These are phyloP conservation scores for Porodaedalea pini DNA, from an alignment of 1,284 basidiomycete genomes.

Conservation along the genomic window DNA sequence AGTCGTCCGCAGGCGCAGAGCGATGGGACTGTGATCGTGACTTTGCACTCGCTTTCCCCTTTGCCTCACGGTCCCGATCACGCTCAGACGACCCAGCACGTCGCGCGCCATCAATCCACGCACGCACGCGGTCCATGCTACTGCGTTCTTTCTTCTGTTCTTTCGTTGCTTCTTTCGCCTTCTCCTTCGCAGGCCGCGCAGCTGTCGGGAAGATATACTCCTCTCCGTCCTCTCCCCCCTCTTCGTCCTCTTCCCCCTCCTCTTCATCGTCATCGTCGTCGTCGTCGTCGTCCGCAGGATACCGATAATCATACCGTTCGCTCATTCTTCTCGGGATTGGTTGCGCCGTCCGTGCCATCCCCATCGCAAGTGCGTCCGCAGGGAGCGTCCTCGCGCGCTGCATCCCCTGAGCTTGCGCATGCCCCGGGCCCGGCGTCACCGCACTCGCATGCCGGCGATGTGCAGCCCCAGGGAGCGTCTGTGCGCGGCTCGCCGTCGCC, in stretches of 20 bases:
- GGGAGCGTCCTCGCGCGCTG: slow-evolving; percentile 17
- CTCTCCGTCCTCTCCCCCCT: neutral
- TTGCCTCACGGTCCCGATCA: neutral
- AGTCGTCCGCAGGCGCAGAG: neutral
- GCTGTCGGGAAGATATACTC: neutral
- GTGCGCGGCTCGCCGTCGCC: neutral
- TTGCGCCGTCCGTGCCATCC: neutral
- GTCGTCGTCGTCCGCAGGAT: neutral
- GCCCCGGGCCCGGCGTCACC: neutral
- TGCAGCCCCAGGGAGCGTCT: slow-evolving; percentile 2
- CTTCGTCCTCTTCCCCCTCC: slow-evolving; percentile 1
- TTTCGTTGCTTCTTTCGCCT: too few species aligned
- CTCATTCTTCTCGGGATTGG: neutral
- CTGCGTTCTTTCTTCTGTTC: neutral
- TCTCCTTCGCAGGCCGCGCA: too few species aligned
- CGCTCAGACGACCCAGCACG: neutral
- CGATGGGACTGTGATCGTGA: neutral
- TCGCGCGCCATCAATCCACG: slow-evolving; percentile 1
- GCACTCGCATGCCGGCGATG: neutral
- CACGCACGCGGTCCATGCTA: slow-evolving; percentile 7
- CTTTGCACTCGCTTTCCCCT: neutral
- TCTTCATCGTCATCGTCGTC: neutral
- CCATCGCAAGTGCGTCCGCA: neutral
- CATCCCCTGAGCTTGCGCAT: slow-evolving; percentile 1
- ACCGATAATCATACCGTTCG: slow-evolving; percentile 1